Percentiles rank a stretch among this genome's conserved stretches.
These are phyloP conservation scores for Rossbeevera mucosa DNA, from an alignment of 768 basidiomycete species.

Conservation along the genomic window DNA sequence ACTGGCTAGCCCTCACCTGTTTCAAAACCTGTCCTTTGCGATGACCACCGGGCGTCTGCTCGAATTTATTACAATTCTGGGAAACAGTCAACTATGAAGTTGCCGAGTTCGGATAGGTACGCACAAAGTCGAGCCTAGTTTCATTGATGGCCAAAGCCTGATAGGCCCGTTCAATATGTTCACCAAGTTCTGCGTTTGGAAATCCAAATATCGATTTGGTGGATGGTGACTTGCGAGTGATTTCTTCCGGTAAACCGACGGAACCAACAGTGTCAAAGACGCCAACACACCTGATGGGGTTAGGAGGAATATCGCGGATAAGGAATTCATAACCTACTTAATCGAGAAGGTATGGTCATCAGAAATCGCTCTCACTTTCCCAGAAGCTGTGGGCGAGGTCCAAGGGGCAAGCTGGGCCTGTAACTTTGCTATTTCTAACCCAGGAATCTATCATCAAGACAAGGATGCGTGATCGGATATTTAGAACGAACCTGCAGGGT, in stretches of 20 bases:
- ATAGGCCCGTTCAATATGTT: conserved; percentile 60
- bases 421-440: conserved; percentile 35
- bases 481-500: conserved; percentile 38
- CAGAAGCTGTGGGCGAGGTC: conserved; percentile 48
- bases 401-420: conserved; percentile 48
- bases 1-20: conserved; percentile 41
- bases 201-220: conserved; percentile 60
- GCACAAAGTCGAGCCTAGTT: conserved; percentile 61
- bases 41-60: conserved; percentile 49
- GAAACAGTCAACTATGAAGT: not conserved
- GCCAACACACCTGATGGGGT: conserved; percentile 51
- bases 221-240: conserved; percentile 42
- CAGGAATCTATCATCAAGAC: not conserved
- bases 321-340: conserved; percentile 41
- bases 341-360: conserved; percentile 50
- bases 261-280: conserved; percentile 80
- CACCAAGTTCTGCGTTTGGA: conserved; percentile 52
- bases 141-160: conserved; percentile 72
- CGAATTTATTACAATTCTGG: conserved; percentile 60
- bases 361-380: conserved; percentile 47
- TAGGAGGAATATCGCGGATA: not conserved
- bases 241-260: conserved; percentile 63
- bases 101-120: conserved; percentile 15
- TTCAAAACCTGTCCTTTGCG: conserved; percentile 55
- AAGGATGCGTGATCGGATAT: not conserved